A percentile compares a stretch with the other conserved stretches of the same genome.
phyloP scores from a whole-genome alignment of 345 rosid genomes.

The Brassica carinata region DNA sequence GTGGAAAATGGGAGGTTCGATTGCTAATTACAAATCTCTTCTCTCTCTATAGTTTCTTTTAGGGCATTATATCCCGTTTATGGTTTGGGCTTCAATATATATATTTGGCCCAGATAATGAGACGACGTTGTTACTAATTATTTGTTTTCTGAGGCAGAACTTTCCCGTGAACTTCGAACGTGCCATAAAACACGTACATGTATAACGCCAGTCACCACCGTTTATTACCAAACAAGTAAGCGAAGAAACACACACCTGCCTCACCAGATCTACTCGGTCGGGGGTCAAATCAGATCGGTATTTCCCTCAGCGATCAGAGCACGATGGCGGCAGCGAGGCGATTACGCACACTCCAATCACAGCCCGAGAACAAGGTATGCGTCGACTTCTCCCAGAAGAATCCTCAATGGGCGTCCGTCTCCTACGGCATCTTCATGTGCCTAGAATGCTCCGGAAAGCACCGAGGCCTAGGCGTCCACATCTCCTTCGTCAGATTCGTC shows the following conservation, averaged over 20 bases:
- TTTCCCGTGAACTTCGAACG: neutral
- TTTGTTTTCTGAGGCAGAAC: neutral
- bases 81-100: neutral
- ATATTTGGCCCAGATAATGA: neutral
- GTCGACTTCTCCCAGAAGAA: conserved; percentile 96
- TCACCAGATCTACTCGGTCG: neutral
- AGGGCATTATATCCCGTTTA: neutral
- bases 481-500: conserved; percentile 97
- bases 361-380: conserved; percentile 80
- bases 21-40: neutral
- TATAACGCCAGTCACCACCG: neutral
- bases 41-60: neutral
- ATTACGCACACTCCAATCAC: conserved; percentile 84
- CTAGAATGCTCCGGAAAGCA: conserved; percentile 99
- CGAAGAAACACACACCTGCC: neutral
- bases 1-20: neutral
- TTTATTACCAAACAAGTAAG: neutral
- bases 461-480: conserved; percentile 97
- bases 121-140: neutral
- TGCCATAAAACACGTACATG: neutral
- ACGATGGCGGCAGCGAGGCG: conserved; percentile 77
- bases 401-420: conserved; percentile 99
- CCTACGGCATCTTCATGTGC: conserved; percentile 97
- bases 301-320: neutral
- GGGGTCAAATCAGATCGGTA: neutral